A percentile compares a stretch with the other conserved stretches of the same genome.
Conservation (phyloP, 2,329 filamentous ascomycete genomes). For the Aspergillus piperis region DNA sequence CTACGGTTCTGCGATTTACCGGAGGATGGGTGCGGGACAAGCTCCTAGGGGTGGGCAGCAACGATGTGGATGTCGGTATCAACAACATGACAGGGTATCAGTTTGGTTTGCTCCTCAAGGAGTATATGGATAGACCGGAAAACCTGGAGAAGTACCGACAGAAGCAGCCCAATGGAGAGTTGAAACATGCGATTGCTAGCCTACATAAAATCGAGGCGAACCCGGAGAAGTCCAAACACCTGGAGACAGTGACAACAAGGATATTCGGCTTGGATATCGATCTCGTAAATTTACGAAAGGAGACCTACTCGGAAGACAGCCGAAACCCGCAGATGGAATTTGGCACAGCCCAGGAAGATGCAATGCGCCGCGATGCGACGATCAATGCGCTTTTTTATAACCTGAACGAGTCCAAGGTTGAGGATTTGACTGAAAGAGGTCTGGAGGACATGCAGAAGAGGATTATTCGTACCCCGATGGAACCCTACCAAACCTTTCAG, state of each 20-base stretch:
- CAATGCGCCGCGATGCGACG: constrained; percentile 83
- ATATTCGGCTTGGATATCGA: constrained; percentile 88
- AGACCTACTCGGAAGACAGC: constrained; percentile 85
- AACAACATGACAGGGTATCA: constrained; percentile 53
- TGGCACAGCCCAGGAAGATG: constrained; percentile 88
- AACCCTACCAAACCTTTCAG: constrained; percentile 88
- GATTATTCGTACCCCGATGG: constrained; percentile 80
- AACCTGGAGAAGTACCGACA: constrained; percentile 47
- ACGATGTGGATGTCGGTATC: constrained; percentile 53
- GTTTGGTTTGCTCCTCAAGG: constrained; percentile 48
- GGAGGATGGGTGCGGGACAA: constrained; percentile 56
- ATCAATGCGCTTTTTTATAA: constrained; percentile 98
- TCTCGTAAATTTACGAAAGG: constrained; percentile 89
- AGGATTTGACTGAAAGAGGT: constrained; percentile 79
- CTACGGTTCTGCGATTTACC: constrained; percentile 49
- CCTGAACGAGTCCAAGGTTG: constrained; percentile 72
- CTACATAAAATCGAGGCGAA: constrained; percentile 89
- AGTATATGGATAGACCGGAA: constrained; percentile 43
- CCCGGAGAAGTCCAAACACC: constrained; percentile 93
- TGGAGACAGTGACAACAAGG: constrained; percentile 85
- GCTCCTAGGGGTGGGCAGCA: constrained; percentile 47
- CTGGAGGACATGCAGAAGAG: constrained; percentile 70
- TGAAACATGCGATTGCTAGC: constrained; percentile 67
- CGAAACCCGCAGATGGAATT: constrained; percentile 92
- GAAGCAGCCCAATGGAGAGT: constrained; percentile 50